These are phyloP conservation scores for Saksenaea oblongispora DNA, from an alignment of 371 early-diverging fungal species.

Conservation along the genomic window DNA sequence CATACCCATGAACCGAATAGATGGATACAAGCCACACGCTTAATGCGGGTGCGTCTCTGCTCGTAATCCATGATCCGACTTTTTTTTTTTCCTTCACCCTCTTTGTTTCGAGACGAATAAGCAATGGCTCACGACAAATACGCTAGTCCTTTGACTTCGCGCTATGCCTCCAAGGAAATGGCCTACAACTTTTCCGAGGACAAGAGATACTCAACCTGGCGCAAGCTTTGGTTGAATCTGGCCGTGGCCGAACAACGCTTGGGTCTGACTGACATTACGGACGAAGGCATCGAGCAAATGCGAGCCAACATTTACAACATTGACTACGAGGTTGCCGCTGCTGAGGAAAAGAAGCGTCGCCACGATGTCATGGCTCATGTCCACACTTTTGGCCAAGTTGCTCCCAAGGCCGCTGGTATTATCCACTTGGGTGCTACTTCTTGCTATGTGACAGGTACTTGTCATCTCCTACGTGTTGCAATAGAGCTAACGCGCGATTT, in stretches of 20 bases:
- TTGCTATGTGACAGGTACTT: conserved; percentile 91
- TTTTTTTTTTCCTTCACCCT: neutral
- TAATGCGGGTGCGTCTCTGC: neutral
- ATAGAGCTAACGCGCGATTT: neutral
- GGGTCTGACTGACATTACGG: conserved; percentile 51
- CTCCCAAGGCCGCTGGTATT: conserved; percentile 91
- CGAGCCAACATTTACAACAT: conserved; percentile 82
- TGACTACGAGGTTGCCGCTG: conserved; percentile 89
- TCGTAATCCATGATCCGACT: neutral
- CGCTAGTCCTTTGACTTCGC: conserved; percentile 91
- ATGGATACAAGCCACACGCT: neutral
- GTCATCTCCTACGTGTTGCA: neutral
- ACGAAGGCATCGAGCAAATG: conserved; percentile 91
- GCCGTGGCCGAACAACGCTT: conserved; percentile 91
- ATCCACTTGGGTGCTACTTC: conserved; percentile 98
- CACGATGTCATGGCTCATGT: conserved; percentile 99
- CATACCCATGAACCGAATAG: neutral
- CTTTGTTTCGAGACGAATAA: neutral
- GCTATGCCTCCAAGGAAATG: conserved; percentile 98
- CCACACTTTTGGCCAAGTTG: conserved; percentile 93
- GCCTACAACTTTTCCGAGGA: conserved; percentile 93
- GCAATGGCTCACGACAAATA: conserved; percentile 71
- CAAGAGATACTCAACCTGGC: conserved; percentile 94
- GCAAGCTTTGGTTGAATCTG: conserved; percentile 92
- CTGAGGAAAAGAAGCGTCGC: conserved; percentile 91